Conservation (phyloP, 2,329 filamentous ascomycete species). For the Monilinia fructigena region DNA sequence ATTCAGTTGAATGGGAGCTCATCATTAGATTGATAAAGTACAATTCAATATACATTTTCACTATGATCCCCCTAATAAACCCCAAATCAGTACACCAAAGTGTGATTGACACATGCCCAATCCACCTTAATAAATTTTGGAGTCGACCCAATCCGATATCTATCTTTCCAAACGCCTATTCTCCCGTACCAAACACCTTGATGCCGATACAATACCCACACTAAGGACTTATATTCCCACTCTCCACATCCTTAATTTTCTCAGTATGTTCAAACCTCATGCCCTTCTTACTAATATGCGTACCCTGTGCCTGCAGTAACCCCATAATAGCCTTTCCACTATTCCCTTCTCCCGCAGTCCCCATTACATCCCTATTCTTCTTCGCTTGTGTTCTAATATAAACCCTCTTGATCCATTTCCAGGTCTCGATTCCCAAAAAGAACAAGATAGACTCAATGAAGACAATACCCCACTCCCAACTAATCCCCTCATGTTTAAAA, state of each 20-base stretch:
- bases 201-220: background rate
- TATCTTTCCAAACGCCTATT: background rate
- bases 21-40: background rate
- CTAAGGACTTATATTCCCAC: background rate
- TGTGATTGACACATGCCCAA: background rate
- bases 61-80: background rate
- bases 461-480: slow-evolving; percentile 69
- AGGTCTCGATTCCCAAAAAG: slow-evolving; percentile 61
- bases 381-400: background rate
- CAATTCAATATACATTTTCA: background rate
- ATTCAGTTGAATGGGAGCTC: too few species aligned
- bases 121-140: background rate
- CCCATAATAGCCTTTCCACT: background rate
- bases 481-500: slow-evolving; percentile 64
- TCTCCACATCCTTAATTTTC: slow-evolving; percentile 7
- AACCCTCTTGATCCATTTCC: slow-evolving; percentile 64
- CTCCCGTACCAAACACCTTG: too few species aligned
- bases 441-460: slow-evolving; percentile 61
- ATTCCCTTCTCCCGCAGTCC: background rate
- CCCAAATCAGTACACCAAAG: background rate
- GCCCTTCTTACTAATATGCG: background rate
- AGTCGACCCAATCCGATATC: background rate
- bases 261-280: background rate
- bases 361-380: background rate
- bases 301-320: slow-evolving; percentile 7